Base-by-base conservation (phyloP, 1,139 yeast species). In the Saccharomyces hybrid region DNA sequence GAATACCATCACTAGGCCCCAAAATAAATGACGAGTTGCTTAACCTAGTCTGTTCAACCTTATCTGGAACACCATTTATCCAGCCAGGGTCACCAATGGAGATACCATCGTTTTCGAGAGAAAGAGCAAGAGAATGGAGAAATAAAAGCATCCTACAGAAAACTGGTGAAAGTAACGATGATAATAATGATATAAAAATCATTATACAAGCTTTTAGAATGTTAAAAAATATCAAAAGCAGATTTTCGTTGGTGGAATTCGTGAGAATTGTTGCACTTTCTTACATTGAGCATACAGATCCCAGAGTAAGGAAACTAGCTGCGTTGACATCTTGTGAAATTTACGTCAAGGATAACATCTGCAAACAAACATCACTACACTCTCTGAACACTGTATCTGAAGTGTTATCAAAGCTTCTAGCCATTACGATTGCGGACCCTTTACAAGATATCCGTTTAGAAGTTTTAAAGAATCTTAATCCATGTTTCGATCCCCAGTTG, bases 351-450 rank as follows among this genome's bases (percentile, higher is more conserved):
- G 97, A 91, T 64, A 88, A 95, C 0, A 86, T 93, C 26, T 85
- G 96, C 60, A 81, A 80, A 60, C 96, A 91, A 68, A 83, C 90
- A 1, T 88, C 96, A 62, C 83, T 88, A 2, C 82, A 88, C 70
- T 88, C 98, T 0, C 76, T 93, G 56, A 81, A 81, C 59, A 88
- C 96, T 0, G 96, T 93, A 1, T 84, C 89, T 52, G 90, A 88
- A 59, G 96, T 93, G 0, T 74, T 95, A 52, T 90, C 86, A 53
- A 88, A 86, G 66, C 74, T 95, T 31, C 72, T 95, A 50, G 82
- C 96, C 0, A 80, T 89, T 4, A 89, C 96, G 1, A 86, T 93
- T n/a, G 88, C 97, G 0, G 99, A 95, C 63, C 89, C 96, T 0
- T 78, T 79, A n/a, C 83, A 89, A 0, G 96, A 89, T 55, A 88